Evolutionary conservation across 164 flowering plant genomes (phyloP).

Genomic region (Magnolia sinica): DNA sequence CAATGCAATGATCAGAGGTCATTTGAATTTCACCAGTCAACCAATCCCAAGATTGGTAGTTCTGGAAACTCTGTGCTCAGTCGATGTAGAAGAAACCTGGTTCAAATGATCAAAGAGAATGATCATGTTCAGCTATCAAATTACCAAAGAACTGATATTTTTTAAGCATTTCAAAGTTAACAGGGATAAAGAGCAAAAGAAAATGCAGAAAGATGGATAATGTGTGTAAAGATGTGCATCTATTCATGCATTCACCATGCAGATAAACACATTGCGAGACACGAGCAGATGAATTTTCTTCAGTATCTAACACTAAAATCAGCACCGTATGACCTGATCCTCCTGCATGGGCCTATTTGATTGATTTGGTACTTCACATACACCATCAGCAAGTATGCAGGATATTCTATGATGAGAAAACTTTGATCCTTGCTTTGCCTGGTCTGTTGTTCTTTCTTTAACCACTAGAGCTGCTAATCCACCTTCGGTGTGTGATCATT

Average conservation of each 20-base stretch:
- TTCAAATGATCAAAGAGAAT: not conserved
- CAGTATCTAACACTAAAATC: no score
- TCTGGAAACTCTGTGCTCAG: constrained; percentile 66
- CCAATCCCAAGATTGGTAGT: constrained; percentile 72
- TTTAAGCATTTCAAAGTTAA: not conserved
- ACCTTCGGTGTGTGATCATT: no score
- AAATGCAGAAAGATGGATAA: not conserved
- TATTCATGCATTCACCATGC: not conserved
- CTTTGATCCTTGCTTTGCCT: no score
- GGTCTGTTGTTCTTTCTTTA: no score
- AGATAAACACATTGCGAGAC: not conserved
- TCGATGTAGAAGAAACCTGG: constrained; percentile 81
- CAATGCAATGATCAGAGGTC: not conserved
- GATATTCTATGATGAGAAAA: no score
- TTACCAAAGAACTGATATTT: not conserved
- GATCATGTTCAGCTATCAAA: not conserved
- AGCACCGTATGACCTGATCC: no score
- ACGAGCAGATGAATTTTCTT: not conserved
- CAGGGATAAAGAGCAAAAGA: not conserved
- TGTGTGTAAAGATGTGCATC: not conserved
- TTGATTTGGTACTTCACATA: no score
- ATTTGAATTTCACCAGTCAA: constrained; percentile 66
- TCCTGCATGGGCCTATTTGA: no score
- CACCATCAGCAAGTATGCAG: no score
- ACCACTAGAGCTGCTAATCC: no score